These are phyloP conservation scores for Murraya paniculata DNA, from an alignment of 345 rosid species.

Conservation along the genomic window DNA sequence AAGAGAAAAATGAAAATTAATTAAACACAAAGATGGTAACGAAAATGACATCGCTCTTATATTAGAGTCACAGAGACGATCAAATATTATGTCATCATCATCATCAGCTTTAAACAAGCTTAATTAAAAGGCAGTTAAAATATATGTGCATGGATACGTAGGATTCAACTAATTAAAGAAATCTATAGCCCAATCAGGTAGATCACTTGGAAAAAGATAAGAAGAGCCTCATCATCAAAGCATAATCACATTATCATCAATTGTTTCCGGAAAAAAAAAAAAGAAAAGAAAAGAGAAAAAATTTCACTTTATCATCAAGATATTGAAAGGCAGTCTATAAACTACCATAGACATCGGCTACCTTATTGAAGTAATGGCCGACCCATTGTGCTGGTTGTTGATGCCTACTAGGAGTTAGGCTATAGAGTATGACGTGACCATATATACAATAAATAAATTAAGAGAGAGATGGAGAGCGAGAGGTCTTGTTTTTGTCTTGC, in stretches of 20 bases:
- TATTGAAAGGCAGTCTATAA: conserved; percentile 21
- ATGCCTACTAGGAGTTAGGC: conserved; percentile 28
- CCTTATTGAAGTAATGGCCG: conserved; percentile 34
- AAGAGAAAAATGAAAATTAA: no score
- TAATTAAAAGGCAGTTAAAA: background rate
- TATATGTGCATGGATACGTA: conserved; percentile 20
- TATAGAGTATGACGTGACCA: conserved; percentile 29
- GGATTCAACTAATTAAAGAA: conserved; percentile 28
- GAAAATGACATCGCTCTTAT: background rate
- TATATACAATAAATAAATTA: background rate
- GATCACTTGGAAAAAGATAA: conserved; percentile 8
- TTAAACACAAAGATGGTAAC: no score
- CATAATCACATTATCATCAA: conserved; percentile 10
- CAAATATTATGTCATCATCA: conserved; percentile 3
- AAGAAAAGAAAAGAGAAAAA: no score
- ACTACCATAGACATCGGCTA: conserved; percentile 9
- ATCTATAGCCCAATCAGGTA: conserved; percentile 9
- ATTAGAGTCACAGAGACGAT: conserved; percentile 10
- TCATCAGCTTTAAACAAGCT: background rate
- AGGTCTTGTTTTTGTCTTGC: background rate
- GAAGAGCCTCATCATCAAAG: conserved; percentile 1
- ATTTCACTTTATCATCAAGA: conserved; percentile 4
- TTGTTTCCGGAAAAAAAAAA: no score
- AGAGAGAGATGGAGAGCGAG: conserved; percentile 17
- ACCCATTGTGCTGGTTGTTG: conserved; percentile 44